Evolutionary conservation across 176 grass and related monocot genomes (phyloP).

Genomic region (Ananas comosus): DNA sequence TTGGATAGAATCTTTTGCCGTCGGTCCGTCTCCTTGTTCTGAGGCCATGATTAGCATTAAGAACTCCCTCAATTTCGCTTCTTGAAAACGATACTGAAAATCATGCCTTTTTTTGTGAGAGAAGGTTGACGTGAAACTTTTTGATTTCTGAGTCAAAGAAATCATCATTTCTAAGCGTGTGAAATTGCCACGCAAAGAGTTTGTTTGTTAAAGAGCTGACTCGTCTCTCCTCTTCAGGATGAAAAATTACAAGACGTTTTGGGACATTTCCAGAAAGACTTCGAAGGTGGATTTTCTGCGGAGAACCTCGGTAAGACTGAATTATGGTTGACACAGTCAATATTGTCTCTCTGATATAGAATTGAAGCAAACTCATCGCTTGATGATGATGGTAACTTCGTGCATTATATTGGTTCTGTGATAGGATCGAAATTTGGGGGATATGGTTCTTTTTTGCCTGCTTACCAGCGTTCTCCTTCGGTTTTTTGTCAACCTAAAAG

Average conservation of each 20-base stretch:
- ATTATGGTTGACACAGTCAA: slow-evolving; percentile 13
- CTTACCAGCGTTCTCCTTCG: slow-evolving; percentile 77
- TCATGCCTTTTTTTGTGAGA: too few relatives aligned
- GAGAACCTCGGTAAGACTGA: slow-evolving; percentile 78
- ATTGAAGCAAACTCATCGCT: neutral
- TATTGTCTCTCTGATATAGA: slow-evolving; percentile 14
- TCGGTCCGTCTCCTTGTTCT: too few relatives aligned
- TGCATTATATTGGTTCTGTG: slow-evolving; percentile 29
- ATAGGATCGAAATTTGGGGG: slow-evolving; percentile 90
- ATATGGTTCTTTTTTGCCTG: slow-evolving; percentile 94
- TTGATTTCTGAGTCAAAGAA: too few relatives aligned
- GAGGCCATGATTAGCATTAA: too few relatives aligned
- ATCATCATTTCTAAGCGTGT: too few relatives aligned
- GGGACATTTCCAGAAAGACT: slow-evolving; percentile 90
- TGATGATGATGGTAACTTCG: neutral
- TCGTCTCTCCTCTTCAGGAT: slow-evolving; percentile 44
- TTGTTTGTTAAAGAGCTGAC: slow-evolving; percentile 10
- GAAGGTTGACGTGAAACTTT: too few relatives aligned
- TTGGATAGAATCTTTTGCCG: too few relatives aligned
- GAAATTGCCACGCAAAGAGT: neutral
- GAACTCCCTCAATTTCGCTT: too few relatives aligned
- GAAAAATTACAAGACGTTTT: slow-evolving; percentile 73
- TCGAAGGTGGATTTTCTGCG: slow-evolving; percentile 76
- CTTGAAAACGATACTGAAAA: too few relatives aligned
- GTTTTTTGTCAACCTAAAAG: slow-evolving; percentile 46